Conservation (phyloP, 495 filamentous ascomycete genomes). For the Chlorociboria aeruginascens region DNA sequence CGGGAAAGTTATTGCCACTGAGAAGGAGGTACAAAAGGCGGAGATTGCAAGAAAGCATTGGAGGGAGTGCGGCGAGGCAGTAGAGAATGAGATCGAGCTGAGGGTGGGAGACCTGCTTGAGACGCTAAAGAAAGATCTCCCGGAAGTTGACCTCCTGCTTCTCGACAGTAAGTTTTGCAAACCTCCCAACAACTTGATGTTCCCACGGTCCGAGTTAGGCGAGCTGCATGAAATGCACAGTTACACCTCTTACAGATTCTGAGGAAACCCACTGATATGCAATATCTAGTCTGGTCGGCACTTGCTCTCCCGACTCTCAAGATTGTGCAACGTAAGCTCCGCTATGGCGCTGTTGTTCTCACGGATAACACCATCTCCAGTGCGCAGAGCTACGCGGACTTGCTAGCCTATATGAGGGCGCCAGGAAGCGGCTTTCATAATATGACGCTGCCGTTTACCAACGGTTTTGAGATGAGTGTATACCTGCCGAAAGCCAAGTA, state of each 20-base stretch:
- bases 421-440: conserved; percentile 19
- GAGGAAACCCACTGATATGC: neutral
- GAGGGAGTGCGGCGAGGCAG: conserved; percentile 26
- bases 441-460: conserved; percentile 20
- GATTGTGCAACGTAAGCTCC: conserved; percentile 31
- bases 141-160: conserved; percentile 36
- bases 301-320: conserved; percentile 38
- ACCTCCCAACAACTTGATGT: neutral
- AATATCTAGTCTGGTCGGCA: conserved; percentile 36
- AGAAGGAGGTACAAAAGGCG: conserved; percentile 39
- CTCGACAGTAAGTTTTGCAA: conserved; percentile 37
- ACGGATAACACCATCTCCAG: conserved; percentile 36
- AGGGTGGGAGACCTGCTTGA: conserved; percentile 41
- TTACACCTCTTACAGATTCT: too few relatives aligned
- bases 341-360: conserved; percentile 37
- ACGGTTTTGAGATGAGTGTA: conserved; percentile 23
- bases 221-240: conserved; percentile 2
- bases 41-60: conserved; percentile 33
- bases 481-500: conserved; percentile 4
- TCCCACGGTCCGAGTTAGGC: too few relatives aligned
- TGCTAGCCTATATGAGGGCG: conserved; percentile 24
- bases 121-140: conserved; percentile 31
- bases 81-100: conserved; percentile 32
- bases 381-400: conserved; percentile 12
- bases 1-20: conserved; percentile 40